A percentile compares a stretch with the other conserved stretches of the same genome.
Conservation (phyloP, 2,329 filamentous ascomycete species). For the Sporothrix variecibatus region DNA sequence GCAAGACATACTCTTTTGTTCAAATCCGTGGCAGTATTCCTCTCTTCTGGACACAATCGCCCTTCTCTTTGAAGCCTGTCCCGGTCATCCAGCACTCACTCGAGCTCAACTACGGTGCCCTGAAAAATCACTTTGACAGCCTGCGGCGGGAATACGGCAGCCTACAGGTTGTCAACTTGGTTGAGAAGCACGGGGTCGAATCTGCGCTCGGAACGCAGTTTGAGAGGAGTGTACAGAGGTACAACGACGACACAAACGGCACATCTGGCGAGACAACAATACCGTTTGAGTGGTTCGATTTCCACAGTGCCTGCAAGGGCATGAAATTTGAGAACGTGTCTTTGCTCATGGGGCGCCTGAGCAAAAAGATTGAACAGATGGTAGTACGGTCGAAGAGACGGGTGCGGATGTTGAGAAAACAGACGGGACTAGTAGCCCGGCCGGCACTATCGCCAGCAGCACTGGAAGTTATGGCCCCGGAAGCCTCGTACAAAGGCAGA, state of each 20-base stretch:
- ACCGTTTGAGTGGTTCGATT: conserved; percentile 95
- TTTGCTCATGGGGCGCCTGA: conserved; percentile 70
- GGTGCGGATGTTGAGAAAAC: background rate
- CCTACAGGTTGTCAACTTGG: conserved; percentile 77
- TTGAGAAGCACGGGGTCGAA: conserved; percentile 87
- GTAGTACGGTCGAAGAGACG: conserved; percentile 64
- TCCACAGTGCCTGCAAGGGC: conserved; percentile 85
- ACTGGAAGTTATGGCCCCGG: conserved; percentile 29
- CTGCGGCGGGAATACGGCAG: conserved; percentile 70
- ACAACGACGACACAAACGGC: conserved; percentile 61
- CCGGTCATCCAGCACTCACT: conserved; percentile 79
- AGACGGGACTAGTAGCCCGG: background rate
- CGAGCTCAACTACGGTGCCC: conserved; percentile 75
- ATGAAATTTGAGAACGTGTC: conserved; percentile 98
- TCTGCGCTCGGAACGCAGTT: conserved; percentile 76
- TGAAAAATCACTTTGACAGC: conserved; percentile 75
- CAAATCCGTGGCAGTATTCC: conserved; percentile 91
- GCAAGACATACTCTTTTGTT: conserved; percentile 76
- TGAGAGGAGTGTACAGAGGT: conserved; percentile 63
- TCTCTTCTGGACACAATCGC: conserved; percentile 91
- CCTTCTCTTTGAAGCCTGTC: conserved; percentile 87
- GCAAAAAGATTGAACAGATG: conserved; percentile 65
- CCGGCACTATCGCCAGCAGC: background rate
- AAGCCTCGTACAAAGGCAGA: conserved; percentile 56
- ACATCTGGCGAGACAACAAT: conserved; percentile 45